A percentile compares a stretch with the other conserved stretches of the same genome.
Evolutionary conservation across 345 rosid genomes (phyloP).

Genomic region (Hevea brasiliensis): DNA sequence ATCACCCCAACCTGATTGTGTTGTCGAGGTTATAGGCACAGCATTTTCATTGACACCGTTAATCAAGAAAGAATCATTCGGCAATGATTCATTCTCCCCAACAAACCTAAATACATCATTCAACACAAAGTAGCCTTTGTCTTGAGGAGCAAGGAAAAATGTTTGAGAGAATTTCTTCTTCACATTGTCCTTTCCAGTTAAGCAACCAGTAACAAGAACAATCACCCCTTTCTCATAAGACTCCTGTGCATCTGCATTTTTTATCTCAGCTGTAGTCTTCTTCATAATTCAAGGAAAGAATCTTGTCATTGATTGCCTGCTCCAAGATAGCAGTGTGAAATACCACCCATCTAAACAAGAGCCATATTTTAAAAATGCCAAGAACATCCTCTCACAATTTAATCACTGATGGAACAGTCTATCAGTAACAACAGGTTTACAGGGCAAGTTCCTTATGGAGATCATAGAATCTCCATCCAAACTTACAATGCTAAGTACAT

Average conservation of each 20-base stretch:
- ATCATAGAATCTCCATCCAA: background rate
- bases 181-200: slow-evolving; percentile 71
- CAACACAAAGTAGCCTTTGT: slow-evolving; percentile 82
- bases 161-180: slow-evolving; percentile 81
- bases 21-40: slow-evolving; percentile 30
- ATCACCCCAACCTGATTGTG: slow-evolving; percentile 46
- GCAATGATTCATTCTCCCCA: slow-evolving; percentile 51
- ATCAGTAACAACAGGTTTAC: background rate
- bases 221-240: slow-evolving; percentile 72
- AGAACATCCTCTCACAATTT: background rate
- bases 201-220: slow-evolving; percentile 78
- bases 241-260: slow-evolving; percentile 87
- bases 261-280: slow-evolving; percentile 79
- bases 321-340: background rate
- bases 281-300: slow-evolving; percentile 26
- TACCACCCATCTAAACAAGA: background rate
- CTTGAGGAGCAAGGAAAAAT: slow-evolving; percentile 96
- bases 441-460: background rate
- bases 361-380: background rate
- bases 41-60: slow-evolving; percentile 39
- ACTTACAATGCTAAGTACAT: background rate
- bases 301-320: slow-evolving; percentile 33
- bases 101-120: slow-evolving; percentile 82
- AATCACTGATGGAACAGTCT: background rate
- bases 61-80: slow-evolving; percentile 30